Base-by-base conservation (phyloP, 495 filamentous ascomycete species). In the Parathielavia hyrcaniae region DNA sequence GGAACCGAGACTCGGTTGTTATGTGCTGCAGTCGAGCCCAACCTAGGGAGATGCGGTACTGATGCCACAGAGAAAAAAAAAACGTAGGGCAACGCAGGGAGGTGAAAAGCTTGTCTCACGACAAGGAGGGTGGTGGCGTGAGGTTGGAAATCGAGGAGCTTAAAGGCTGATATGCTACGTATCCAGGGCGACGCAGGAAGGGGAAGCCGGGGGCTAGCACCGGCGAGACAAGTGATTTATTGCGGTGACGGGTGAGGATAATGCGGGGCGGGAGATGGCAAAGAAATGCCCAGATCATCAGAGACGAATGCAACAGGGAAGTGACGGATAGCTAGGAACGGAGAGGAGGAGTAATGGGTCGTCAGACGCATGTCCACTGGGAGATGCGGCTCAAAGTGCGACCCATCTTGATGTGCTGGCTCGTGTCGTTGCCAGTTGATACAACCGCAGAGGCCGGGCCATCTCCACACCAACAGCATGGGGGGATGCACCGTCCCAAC, bases 351-450 rank as follows among this genome's bases (percentile, higher is more conserved):
- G 26, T 30, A 69, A 74, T 22, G 68, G 69, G 73, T 78, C 73
- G 70, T 68, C 69, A 70, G 74, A 75, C 71, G 79, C 77, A 79
- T 71, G 77, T 73, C 61, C 59, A 69, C 62, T 61, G 67, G 66
- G 72, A 76, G 74, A 80, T 83, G 80, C 80, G 80, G 79, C 80
- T 83, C 75, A 72, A 78, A 75, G 78, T 78, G 77, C 73, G 77
- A 79, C 78, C 78, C 79, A 77, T 80, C 71, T 77, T 88, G 90
- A 90, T 96, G 90, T 83, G 90, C 79, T 96, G 90, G 90, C 90
- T 86, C 85, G 73, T 77, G 78, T 88, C 80, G 76, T 83, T 81
- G 79, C 90, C 89, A 93, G 86, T 88, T 78, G 76, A 81, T 83
- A 80, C 75, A 82, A 73, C 61, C 69, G 72, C 72, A 71, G 80